Percentiles rank a stretch among this genome's conserved stretches.
Evolutionary conservation across 495 filamentous ascomycete genomes (phyloP).

Genomic region (Aspergillus affinis): DNA sequence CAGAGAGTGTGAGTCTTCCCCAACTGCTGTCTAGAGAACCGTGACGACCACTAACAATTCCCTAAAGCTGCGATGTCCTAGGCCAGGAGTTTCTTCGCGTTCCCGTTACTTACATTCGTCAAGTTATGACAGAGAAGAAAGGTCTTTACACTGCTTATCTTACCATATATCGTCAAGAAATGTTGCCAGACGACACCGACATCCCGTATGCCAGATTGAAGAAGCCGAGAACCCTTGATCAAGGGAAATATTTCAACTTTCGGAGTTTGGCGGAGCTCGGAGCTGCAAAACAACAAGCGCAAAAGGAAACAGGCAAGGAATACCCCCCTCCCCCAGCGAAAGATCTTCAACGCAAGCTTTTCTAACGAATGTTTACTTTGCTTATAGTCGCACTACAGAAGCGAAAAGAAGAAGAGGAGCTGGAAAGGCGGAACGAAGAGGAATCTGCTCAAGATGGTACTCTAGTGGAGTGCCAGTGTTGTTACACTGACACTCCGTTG

Average conservation of each 20-base stretch:
- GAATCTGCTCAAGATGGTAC: conserved; percentile 37
- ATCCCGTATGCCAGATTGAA: not conserved
- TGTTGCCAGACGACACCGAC: not conserved
- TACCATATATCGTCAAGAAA: conserved; percentile 12
- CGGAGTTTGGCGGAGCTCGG: conserved; percentile 24
- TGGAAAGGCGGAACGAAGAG: conserved; percentile 42
- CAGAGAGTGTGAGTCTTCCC: conserved; percentile 14
- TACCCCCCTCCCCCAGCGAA: not conserved
- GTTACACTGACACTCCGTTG: conserved; percentile 62
- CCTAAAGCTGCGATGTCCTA: conserved; percentile 10
- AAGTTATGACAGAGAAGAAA: conserved; percentile 14
- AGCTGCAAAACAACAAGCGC: conserved; percentile 27
- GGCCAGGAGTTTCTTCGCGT: conserved; percentile 16
- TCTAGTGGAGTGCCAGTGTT: conserved; percentile 67
- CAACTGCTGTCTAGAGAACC: not conserved
- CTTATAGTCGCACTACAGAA: conserved; percentile 14
- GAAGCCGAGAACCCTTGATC: not conserved
- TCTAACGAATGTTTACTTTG: not conserved
- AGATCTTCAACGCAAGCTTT: not conserved
- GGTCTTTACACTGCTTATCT: conserved; percentile 20
- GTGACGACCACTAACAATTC: not conserved
- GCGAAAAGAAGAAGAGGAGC: conserved; percentile 44
- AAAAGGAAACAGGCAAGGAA: conserved; percentile 13
- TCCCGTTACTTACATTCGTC: conserved; percentile 14
- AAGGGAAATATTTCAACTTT: conserved; percentile 14